Conservation (phyloP, 345 rosid species). For the Camelina laxa region DNA sequence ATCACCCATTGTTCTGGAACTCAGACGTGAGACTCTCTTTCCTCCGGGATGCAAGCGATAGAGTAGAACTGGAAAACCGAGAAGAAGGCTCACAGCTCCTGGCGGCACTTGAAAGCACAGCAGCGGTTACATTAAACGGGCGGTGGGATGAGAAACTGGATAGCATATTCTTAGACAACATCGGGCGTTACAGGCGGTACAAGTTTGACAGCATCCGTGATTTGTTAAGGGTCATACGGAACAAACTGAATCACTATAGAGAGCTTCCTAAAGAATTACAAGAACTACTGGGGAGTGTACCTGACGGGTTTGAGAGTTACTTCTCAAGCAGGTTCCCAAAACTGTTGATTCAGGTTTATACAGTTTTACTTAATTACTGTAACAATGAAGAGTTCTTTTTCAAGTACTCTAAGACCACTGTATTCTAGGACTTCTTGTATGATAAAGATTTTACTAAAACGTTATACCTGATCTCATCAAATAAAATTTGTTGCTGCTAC, state of each 20-base stretch:
- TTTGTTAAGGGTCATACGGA: conserved; percentile 66
- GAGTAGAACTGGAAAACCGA: conserved; percentile 68
- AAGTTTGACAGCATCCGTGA: conserved; percentile 70
- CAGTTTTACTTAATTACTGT: conserved; percentile 54
- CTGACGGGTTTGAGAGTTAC: conserved; percentile 70
- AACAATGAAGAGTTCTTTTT: conserved; percentile 63
- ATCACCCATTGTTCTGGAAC: conserved; percentile 78
- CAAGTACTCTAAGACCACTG: conserved; percentile 52
- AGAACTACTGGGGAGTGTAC: conserved; percentile 65
- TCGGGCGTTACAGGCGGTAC: conserved; percentile 71
- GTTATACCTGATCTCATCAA: conserved; percentile 1
- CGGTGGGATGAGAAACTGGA: conserved; percentile 80
- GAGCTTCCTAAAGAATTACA: conserved; percentile 73
- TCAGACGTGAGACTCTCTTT: conserved; percentile 68
- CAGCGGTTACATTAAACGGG: conserved; percentile 55
- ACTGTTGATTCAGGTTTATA: conserved; percentile 74
- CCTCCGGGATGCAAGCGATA: conserved; percentile 75
- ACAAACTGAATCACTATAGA: conserved; percentile 69
- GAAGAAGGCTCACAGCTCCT: conserved; percentile 57
- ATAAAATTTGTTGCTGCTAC: conserved; percentile 10
- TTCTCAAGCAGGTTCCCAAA: conserved; percentile 68
- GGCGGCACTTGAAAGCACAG: conserved; percentile 62
- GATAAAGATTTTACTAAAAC: conserved; percentile 4
- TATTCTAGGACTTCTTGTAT: conserved; percentile 35
- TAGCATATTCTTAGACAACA: conserved; percentile 57